Percentiles rank a stretch among this genome's conserved stretches.
Evolutionary conservation across 148 eudicot species (phyloP).

Genomic region (Rhododendron ovatum): DNA sequence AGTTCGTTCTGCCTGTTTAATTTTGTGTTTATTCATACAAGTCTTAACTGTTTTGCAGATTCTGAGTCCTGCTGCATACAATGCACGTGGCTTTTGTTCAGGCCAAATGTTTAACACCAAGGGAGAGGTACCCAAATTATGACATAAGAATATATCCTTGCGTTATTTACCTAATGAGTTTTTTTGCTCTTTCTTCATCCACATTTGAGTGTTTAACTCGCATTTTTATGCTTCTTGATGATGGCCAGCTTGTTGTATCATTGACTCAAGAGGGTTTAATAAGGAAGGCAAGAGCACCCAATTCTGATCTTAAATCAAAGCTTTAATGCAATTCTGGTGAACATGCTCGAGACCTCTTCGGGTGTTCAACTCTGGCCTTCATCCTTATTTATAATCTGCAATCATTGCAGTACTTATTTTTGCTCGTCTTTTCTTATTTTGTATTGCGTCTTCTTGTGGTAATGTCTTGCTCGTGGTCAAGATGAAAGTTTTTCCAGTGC

Average conservation of each 20-base stretch:
- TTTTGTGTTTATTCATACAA: too few species aligned
- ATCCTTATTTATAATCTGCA: not conserved
- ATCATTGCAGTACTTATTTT: not conserved
- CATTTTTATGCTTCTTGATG: conserved; percentile 12
- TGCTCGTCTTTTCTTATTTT: not conserved
- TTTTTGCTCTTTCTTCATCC: not conserved
- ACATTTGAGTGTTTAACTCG: not conserved
- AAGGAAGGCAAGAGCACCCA: conserved; percentile 42
- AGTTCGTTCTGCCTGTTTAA: too few species aligned
- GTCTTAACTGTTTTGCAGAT: conserved; percentile 37
- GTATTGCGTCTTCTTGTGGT: not conserved
- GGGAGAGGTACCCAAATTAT: conserved; percentile 59
- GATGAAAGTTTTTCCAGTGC: too few species aligned
- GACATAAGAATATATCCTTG: not conserved
- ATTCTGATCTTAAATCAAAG: conserved; percentile 39
- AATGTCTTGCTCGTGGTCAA: too few species aligned
- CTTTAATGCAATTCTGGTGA: conserved; percentile 18
- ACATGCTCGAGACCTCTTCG: not conserved
- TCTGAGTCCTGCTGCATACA: conserved; percentile 59
- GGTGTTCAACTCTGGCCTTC: not conserved
- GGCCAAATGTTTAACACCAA: conserved; percentile 77
- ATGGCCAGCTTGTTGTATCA: conserved; percentile 71
- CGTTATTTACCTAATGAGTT: not conserved
- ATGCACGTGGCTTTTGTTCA: conserved; percentile 69
- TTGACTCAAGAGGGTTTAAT: conserved; percentile 80